phyloP scores from a whole-genome alignment of 2,329 filamentous ascomycete species.

The Stagonosporopsis chrysanthemi region DNA sequence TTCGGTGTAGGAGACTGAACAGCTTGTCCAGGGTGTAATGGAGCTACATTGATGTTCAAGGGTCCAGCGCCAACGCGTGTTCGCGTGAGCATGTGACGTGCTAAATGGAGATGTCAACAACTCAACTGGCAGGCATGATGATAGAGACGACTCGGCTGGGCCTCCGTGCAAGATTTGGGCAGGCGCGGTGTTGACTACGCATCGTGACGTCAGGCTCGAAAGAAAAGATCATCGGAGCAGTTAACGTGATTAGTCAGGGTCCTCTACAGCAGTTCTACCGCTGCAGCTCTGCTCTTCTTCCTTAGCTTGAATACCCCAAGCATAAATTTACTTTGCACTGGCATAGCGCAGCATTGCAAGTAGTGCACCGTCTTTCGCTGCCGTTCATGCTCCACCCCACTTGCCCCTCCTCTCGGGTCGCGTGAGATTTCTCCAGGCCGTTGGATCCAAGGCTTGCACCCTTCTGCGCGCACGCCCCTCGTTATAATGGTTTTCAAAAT shows the following conservation, averaged over 20 bases:
- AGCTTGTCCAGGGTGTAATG: constrained; percentile 6
- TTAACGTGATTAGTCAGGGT: constrained; percentile 13
- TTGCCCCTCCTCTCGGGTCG: constrained; percentile 38
- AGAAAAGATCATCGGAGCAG: constrained; percentile 7
- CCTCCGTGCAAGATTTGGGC: not conserved
- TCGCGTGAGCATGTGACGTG: constrained; percentile 12
- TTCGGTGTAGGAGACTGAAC: too few relatives aligned
- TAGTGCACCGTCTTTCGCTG: constrained; percentile 5
- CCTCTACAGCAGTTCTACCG: constrained; percentile 1
- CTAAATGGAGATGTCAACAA: too few relatives aligned
- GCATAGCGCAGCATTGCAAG: constrained; percentile 10
- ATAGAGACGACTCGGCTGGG: too few relatives aligned
- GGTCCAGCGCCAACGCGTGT: constrained; percentile 13
- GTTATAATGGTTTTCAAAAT: not conserved
- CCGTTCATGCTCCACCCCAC: constrained; percentile 1
- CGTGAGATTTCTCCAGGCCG: constrained; percentile 27
- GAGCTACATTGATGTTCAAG: too few relatives aligned
- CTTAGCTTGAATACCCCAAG: too few relatives aligned
- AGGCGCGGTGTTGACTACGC: not conserved
- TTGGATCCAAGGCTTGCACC: constrained; percentile 24
- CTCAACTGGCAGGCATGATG: too few relatives aligned
- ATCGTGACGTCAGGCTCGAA: too few relatives aligned
- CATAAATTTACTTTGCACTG: not conserved
- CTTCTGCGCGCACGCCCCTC: constrained; percentile 35
- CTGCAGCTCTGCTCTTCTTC: not conserved